Conservation (phyloP, 345 rosid genomes). For the Carallia brachiata region DNA sequence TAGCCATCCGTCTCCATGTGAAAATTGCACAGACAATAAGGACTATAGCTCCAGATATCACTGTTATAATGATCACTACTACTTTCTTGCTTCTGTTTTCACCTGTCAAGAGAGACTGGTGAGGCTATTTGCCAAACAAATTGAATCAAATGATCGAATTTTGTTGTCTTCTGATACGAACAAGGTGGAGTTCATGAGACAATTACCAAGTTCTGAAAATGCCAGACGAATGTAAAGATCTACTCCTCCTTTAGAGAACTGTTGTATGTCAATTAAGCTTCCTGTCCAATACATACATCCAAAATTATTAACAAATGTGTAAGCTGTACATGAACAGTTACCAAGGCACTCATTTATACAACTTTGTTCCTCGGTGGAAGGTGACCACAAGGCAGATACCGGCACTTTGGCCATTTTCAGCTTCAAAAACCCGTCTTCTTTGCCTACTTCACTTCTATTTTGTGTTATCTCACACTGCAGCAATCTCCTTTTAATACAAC, state of each 20-base stretch:
- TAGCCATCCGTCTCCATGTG: not conserved
- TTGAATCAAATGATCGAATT: not conserved
- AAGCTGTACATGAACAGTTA: conserved; percentile 38
- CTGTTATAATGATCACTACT: not conserved
- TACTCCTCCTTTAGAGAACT: conserved; percentile 11
- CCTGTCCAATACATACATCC: conserved; percentile 19
- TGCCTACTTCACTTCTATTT: conserved; percentile 20
- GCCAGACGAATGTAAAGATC: conserved; percentile 23
- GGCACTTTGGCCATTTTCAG: conserved; percentile 41
- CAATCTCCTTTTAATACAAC: conserved; percentile 32
- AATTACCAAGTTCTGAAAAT: conserved; percentile 9
- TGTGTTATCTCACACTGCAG: conserved; percentile 28
- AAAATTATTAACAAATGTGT: conserved; percentile 7
- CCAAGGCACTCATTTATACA: conserved; percentile 38
- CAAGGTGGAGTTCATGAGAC: not conserved
- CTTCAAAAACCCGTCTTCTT: conserved; percentile 42
- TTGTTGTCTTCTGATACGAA: not conserved
- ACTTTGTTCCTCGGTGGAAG: conserved; percentile 9
- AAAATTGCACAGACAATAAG: not conserved
- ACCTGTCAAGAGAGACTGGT: not conserved
- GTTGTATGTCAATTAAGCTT: conserved; percentile 13
- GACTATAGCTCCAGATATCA: not conserved
- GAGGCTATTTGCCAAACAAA: not conserved
- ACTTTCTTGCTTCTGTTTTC: not conserved
- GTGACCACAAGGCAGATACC: conserved; percentile 23